Conservation (phyloP, 2,329 filamentous ascomycete genomes). For the Didymosphaeria variabile region DNA sequence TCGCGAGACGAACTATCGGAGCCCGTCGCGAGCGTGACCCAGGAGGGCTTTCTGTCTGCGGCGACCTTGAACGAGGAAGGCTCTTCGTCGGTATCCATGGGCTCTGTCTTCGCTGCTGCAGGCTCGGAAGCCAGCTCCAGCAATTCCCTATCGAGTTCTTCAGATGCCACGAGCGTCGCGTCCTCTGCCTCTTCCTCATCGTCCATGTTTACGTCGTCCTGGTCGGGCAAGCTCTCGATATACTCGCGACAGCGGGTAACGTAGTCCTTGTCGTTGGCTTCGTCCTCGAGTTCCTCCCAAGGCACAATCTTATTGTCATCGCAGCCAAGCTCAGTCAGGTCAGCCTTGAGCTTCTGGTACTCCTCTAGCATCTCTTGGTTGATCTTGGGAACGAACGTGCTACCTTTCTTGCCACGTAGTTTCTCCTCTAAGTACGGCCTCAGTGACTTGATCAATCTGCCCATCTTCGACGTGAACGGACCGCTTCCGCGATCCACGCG, state of each 20-base stretch:
- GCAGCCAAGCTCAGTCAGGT: background rate
- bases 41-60: background rate
- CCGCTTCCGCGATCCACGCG: conserved; percentile 17
- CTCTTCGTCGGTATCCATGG: background rate
- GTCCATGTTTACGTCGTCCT: background rate
- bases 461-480: conserved; percentile 29
- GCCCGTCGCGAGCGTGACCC: background rate
- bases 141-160: conserved; percentile 4
- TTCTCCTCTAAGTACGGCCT: background rate
- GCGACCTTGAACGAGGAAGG: no score
- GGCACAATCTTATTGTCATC: background rate
- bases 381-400: conserved; percentile 1
- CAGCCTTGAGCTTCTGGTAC: conserved; percentile 3
- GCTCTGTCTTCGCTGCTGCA: background rate
- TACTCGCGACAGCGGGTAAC: conserved; percentile 1
- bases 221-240: background rate
- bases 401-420: background rate
- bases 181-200: background rate
- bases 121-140: conserved; percentile 1
- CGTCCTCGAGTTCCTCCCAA: conserved; percentile 1
- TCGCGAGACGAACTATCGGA: background rate
- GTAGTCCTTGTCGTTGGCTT: background rate
- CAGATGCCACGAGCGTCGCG: background rate
- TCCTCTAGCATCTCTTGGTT: background rate
- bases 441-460: conserved; percentile 13